A percentile compares a stretch with the other conserved stretches of the same genome.
These are phyloP conservation scores for Leccinum disarticulatum DNA, from an alignment of 768 basidiomycete species.

Conservation along the genomic window DNA sequence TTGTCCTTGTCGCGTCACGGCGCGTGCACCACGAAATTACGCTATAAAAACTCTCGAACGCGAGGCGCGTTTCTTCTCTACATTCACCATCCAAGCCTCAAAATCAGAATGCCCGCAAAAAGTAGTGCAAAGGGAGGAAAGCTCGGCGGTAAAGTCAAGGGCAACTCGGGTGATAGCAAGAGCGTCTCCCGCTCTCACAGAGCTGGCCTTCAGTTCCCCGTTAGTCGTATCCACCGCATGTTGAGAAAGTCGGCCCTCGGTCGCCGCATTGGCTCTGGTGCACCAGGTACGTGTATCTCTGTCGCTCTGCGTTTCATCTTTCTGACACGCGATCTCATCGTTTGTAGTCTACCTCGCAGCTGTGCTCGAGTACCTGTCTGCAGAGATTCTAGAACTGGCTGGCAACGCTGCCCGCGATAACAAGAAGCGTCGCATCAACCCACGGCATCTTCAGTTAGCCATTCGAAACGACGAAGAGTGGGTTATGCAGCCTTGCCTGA, in stretches of 20 bases:
- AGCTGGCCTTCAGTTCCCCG: conserved; percentile 84
- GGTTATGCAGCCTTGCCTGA: conserved; percentile 19
- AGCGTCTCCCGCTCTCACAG: conserved; percentile 69
- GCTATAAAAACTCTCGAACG: conserved; percentile 24
- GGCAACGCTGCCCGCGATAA: conserved; percentile 89
- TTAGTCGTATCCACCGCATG: conserved; percentile 88
- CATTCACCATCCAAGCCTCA: neutral
- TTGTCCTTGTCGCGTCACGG: conserved; percentile 34
- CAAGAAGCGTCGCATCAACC: conserved; percentile 95
- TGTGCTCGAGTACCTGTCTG: conserved; percentile 89
- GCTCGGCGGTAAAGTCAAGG: conserved; percentile 54
- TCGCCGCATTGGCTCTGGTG: conserved; percentile 84
- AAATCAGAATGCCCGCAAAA: conserved; percentile 29
- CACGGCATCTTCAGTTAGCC: conserved; percentile 91
- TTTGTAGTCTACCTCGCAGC: conserved; percentile 84
- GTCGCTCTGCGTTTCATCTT: conserved; percentile 9
- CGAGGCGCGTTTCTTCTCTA: neutral
- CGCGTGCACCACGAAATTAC: conserved; percentile 35
- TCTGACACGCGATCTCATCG: neutral
- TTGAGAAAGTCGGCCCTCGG: conserved; percentile 86
- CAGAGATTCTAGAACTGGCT: conserved; percentile 92
- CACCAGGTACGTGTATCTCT: conserved; percentile 53
- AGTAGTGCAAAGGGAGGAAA: conserved; percentile 37
- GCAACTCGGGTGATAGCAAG: conserved; percentile 38
- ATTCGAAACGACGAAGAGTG: conserved; percentile 94